Evolutionary conservation across 1,284 basidiomycete species (phyloP), one percentile per base, ranked within the genome.

Genomic region (Rhodotorula sp.): DNA sequence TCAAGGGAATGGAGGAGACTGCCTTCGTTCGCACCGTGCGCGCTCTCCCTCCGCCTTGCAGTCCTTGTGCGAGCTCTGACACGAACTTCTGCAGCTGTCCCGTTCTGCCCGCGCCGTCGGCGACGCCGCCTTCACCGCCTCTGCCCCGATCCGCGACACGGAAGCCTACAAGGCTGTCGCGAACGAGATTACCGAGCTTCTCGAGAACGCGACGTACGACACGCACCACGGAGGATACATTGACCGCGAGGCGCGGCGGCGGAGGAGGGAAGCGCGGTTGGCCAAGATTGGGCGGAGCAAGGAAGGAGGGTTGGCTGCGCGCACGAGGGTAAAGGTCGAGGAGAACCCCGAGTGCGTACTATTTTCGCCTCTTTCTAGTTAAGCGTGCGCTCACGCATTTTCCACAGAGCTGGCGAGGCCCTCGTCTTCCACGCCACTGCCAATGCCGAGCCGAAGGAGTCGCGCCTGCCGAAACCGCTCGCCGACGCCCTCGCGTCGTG

Each of bases 131-230:
- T 88, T 89, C 71, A 88, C 89, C 66, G 90, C 92, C 12, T 96
- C 93, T 3, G 91, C 93, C 77, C 94, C 95, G 19, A 90, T 99
- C 75, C 89, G 96, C 49, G 94, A 98, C 75, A 99, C 95, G 1
- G 90, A 90, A 52, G 93, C 94, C 2, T 99, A 99, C 85, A 97
- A 97, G 84, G 86, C 90, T 0, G 85, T 99, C 42, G 88, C 93
- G 3, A 91, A 96, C 64, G 93, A 92, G 16, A 84, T 99, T 25
- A 84, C 92, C 41, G 96, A 99, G 77, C 93, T 94, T 12, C 86
- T 99, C 59, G 95, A 99, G 78, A 95, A 98, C 81, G 92, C 91
- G 68, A 91, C 91, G 9, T 91, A 89, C 73, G 91, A 92, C 9
- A 76, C 81, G 16, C 91, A 93, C 78, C 92, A 96, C 82, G 93